Conservation (phyloP, 75 land plant species). For the Cupressus sempervirens region DNA sequence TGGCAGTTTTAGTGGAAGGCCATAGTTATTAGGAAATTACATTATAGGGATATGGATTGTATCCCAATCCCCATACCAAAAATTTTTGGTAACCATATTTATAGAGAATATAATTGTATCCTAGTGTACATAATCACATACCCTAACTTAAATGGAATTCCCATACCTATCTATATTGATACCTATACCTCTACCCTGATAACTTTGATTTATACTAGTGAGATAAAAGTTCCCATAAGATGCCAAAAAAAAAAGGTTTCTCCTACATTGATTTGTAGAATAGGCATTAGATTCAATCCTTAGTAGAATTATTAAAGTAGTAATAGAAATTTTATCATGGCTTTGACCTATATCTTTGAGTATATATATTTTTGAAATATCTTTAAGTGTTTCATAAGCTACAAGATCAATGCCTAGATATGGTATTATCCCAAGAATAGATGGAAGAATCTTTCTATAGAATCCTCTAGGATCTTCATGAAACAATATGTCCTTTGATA, state of each 20-base stretch:
- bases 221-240: neutral
- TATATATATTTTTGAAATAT: slow-evolving; percentile 53
- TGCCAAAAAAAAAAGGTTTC: neutral
- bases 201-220: neutral
- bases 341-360: slow-evolving; percentile 63
- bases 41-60: too few species aligned
- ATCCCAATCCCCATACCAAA: too few species aligned
- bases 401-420: slow-evolving; percentile 93
- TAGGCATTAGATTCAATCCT: neutral
- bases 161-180: too few species aligned
- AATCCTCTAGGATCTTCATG: slow-evolving; percentile 75
- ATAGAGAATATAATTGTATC: too few species aligned
- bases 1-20: neutral
- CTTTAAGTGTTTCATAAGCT: slow-evolving; percentile 83
- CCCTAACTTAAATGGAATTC: too few species aligned
- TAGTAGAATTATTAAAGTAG: neutral
- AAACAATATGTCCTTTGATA: slow-evolving; percentile 63
- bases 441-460: slow-evolving; percentile 74
- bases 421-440: slow-evolving; percentile 84
- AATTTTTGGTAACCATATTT: too few species aligned
- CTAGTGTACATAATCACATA: too few species aligned
- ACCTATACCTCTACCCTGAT: too few species aligned
- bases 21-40: too few species aligned
- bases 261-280: too few species aligned
- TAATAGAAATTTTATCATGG: neutral